Evolutionary conservation across 192 early-diverging fungal species (phyloP).

Genomic region (Diversispora eburnea): DNA sequence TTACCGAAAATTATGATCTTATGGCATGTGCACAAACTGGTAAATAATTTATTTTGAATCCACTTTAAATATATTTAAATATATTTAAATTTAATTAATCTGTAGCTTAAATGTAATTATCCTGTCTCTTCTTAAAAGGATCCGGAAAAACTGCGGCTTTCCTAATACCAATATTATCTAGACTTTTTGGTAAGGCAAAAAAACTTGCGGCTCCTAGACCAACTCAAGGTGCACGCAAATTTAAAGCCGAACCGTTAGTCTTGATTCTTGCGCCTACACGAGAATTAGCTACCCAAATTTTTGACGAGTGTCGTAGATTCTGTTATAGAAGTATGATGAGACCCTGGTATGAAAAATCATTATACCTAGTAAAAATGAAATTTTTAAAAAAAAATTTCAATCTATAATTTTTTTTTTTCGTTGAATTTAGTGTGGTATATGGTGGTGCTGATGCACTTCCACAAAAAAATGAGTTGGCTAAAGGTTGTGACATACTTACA

Average conservation of each 20-base stretch:
- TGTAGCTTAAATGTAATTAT: not conserved
- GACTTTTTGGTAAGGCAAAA: slow-evolving; percentile 54
- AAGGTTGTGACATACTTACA: slow-evolving; percentile 88
- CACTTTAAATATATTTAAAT: not conserved
- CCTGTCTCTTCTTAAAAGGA: slow-evolving; percentile 28
- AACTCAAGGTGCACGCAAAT: slow-evolving; percentile 32
- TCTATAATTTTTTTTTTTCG: slow-evolving; percentile 12
- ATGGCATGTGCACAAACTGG: slow-evolving; percentile 89
- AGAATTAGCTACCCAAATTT: slow-evolving; percentile 80
- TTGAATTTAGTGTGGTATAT: slow-evolving; percentile 72
- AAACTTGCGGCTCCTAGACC: slow-evolving; percentile 32
- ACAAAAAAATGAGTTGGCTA: slow-evolving; percentile 74
- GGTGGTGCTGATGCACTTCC: slow-evolving; percentile 80
- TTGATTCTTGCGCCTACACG: slow-evolving; percentile 78
- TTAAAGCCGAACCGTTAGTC: slow-evolving; percentile 56
- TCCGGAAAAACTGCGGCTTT: slow-evolving; percentile 82
- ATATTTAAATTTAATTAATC: not conserved
- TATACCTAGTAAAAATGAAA: slow-evolving; percentile 18
- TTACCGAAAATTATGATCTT: slow-evolving; percentile 63
- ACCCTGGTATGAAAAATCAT: slow-evolving; percentile 40
- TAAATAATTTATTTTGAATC: slow-evolving; percentile 19
- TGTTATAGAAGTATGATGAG: slow-evolving; percentile 49
- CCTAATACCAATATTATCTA: slow-evolving; percentile 69
- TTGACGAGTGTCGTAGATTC: slow-evolving; percentile 67
- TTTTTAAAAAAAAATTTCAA: not conserved